Evolutionary conservation across 495 filamentous ascomycete genomes (phyloP).

Genomic region (Penicillium malachiteum): DNA sequence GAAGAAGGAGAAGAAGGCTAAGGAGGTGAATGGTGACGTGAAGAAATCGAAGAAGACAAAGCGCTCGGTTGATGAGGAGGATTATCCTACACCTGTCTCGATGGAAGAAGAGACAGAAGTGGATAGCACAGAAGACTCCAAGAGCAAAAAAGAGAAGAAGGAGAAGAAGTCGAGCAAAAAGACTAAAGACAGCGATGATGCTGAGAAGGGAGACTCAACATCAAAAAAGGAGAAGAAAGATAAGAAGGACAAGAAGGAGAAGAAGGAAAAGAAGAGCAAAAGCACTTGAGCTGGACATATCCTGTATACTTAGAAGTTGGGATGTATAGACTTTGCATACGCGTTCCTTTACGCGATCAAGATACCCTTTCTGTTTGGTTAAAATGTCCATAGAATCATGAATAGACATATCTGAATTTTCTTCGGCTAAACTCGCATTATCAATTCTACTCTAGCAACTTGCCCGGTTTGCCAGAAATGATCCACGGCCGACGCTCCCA

Average conservation of each 20-base stretch:
- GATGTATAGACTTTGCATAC: slow-evolving; percentile 19
- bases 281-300: slow-evolving; percentile 22
- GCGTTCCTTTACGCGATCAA: slow-evolving; percentile 29
- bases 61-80: slow-evolving; percentile 22
- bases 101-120: slow-evolving; percentile 30
- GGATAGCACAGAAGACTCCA: slow-evolving; percentile 14
- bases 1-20: slow-evolving; percentile 36
- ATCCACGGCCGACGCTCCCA: slow-evolving; percentile 88
- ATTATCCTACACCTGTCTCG: slow-evolving; percentile 43
- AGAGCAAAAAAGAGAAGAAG: slow-evolving; percentile 6
- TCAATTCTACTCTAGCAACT: slow-evolving; percentile 53
- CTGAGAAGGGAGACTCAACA: slow-evolving; percentile 15
- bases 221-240: slow-evolving; percentile 20
- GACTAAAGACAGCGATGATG: not conserved
- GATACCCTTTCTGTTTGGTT: slow-evolving; percentile 34
- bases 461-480: slow-evolving; percentile 70
- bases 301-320: slow-evolving; percentile 3
- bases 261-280: slow-evolving; percentile 27
- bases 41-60: slow-evolving; percentile 23
- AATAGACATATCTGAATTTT: not conserved
- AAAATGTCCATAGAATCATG: slow-evolving; percentile 5
- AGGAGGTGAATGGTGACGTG: slow-evolving; percentile 26
- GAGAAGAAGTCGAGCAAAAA: slow-evolving; percentile 23
- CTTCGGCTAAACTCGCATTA: slow-evolving; percentile 18
- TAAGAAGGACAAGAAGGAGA: slow-evolving; percentile 35